Conservation (phyloP, 805 yeast species). For the Starmerella apicola region DNA sequence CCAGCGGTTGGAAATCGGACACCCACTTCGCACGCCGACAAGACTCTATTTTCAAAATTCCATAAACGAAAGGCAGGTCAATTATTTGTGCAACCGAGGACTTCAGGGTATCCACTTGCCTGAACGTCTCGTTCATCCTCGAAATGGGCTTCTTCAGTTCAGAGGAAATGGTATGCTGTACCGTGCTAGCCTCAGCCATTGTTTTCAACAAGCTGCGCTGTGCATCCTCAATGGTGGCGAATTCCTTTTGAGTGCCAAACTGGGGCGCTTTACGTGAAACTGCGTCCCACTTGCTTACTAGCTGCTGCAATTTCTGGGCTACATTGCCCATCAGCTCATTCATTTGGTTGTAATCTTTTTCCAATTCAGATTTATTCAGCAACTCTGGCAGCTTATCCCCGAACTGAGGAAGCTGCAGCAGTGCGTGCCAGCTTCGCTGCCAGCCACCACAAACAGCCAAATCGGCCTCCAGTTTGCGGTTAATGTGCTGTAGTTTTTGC, state of each 20-base stretch:
- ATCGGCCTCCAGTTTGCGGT: slow-evolving; percentile 13
- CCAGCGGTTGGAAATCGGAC: slow-evolving; percentile 29
- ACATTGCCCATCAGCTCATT: too few relatives aligned
- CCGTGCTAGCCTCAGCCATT: slow-evolving; percentile 18
- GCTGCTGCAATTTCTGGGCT: too few relatives aligned
- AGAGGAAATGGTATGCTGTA: slow-evolving; percentile 23
- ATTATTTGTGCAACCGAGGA: slow-evolving; percentile 26
- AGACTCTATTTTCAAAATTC: slow-evolving; percentile 28
- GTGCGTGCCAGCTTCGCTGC: slow-evolving; percentile 13
- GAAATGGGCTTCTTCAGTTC: slow-evolving; percentile 23
- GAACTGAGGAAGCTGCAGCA: slow-evolving; percentile 8
- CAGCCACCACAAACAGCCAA: slow-evolving; percentile 15
- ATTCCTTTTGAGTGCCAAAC: too few relatives aligned
- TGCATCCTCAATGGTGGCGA: slow-evolving; percentile 2
- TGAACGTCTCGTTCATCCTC: slow-evolving; percentile 19
- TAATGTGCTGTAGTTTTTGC: slow-evolving; percentile 1
- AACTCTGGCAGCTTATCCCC: slow-evolving; percentile 10
- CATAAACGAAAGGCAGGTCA: slow-evolving; percentile 30
- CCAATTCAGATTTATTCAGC: slow-evolving; percentile 2
- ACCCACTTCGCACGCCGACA: slow-evolving; percentile 22
- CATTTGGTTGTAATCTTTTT: too few relatives aligned
- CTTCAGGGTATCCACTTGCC: slow-evolving; percentile 23
- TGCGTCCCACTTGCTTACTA: too few relatives aligned
- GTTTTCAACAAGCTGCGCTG: slow-evolving; percentile 7
- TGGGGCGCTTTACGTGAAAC: too few relatives aligned